phyloP scores from a whole-genome alignment of 2,329 filamentous ascomycete genomes.

The Microthyrium microscopicum region DNA sequence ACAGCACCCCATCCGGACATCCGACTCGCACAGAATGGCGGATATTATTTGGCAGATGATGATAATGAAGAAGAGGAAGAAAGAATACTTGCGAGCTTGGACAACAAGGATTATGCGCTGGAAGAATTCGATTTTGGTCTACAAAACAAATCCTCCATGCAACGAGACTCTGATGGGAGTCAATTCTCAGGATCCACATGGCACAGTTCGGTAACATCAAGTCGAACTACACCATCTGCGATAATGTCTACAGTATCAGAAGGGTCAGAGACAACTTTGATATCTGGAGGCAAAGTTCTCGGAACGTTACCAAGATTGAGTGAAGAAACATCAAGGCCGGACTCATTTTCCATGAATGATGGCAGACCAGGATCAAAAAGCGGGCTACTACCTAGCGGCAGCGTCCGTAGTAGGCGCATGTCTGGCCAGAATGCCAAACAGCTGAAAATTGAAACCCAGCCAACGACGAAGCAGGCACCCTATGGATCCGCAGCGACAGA shows the following conservation, averaged over 20 bases:
- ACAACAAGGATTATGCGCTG: slow-evolving; percentile 61
- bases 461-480: not conserved
- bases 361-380: not conserved
- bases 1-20: not conserved
- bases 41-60: no score
- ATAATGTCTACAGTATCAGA: slow-evolving; percentile 60
- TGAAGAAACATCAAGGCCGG: slow-evolving; percentile 3
- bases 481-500: not conserved
- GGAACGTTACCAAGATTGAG: slow-evolving; percentile 4
- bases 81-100: slow-evolving; percentile 64
- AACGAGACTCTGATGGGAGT: slow-evolving; percentile 70
- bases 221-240: slow-evolving; percentile 50
- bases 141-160: slow-evolving; percentile 45
- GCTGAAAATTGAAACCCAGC: slow-evolving; percentile 68
- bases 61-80: slow-evolving; percentile 32
- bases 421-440: slow-evolving; percentile 69
- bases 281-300: not conserved
- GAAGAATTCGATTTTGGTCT: slow-evolving; percentile 67
- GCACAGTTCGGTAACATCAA: slow-evolving; percentile 63
- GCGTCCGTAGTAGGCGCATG: slow-evolving; percentile 59
- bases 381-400: slow-evolving; percentile 12
- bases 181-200: slow-evolving; percentile 61
- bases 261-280: slow-evolving; percentile 12
- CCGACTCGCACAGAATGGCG: slow-evolving; percentile 36
- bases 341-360: slow-evolving; percentile 2